Evolutionary conservation across 352 stramenopile species (phyloP).

Genomic region (Chrysophaeum taylorii): DNA sequence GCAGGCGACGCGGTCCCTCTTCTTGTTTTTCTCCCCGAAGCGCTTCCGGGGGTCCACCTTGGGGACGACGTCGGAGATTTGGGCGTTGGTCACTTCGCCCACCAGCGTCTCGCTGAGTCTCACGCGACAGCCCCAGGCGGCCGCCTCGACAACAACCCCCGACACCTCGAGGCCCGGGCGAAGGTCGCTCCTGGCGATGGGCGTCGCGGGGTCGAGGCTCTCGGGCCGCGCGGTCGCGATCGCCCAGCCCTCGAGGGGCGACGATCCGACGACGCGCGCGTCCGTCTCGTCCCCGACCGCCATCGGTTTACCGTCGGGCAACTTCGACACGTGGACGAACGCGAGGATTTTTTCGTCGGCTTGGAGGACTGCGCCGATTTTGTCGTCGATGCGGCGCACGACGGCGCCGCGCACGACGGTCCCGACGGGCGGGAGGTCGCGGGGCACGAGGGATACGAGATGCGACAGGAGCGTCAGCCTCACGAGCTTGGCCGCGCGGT

Average conservation of each 20-base stretch:
- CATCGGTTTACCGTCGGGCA: background rate
- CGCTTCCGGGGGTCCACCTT: conserved; percentile 2
- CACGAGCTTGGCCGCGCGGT: background rate
- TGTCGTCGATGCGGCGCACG: background rate
- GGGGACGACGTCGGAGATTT: too few species aligned
- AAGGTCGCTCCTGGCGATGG: background rate
- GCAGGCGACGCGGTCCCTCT: background rate
- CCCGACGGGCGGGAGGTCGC: background rate
- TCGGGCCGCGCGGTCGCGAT: background rate
- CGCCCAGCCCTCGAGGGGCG: background rate
- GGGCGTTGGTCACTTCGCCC: background rate
- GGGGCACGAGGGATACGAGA: background rate
- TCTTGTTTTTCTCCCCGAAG: too few species aligned
- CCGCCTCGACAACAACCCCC: background rate
- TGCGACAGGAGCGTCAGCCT: background rate
- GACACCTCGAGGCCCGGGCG: background rate
- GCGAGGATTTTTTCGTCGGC: background rate
- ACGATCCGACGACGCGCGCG: background rate
- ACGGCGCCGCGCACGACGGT: background rate
- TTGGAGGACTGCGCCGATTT: background rate
- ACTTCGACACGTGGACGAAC: conserved; percentile 3
- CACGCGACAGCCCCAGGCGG: background rate
- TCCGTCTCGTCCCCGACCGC: background rate
- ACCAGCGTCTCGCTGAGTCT: background rate
- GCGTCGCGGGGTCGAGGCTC: background rate